Base-by-base conservation (phyloP, 306 rosid species). In the Calophaca sinica region DNA sequence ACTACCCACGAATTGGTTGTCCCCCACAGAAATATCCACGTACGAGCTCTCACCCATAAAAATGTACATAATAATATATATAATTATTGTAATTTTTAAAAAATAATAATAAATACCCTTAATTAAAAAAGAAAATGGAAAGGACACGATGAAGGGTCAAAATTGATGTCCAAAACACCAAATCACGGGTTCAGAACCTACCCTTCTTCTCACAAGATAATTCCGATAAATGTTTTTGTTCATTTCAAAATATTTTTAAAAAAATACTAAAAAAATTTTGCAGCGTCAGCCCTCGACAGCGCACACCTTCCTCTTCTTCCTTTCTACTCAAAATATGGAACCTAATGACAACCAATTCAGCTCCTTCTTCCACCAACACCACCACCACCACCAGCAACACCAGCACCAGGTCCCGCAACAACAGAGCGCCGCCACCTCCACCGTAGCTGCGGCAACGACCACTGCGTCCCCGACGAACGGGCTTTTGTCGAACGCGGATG, bases 341-440 rank as follows among this genome's bases (percentile, higher is more conserved):
- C 85, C 93, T 77, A 93, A 85, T 84, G 96, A 93, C 67, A 91
- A 85, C 89, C 97, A 86, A 81, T 83, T 93, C 77, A 85, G 85
- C 89, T 90, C 93, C 80, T 93, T 84, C 92, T 89, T 53, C 82
- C 90, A 78, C 79, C 84, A 81, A 57, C 84, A 80, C 60, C 59
- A 76, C 8, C 80, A 57, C 55, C 83, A 72, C 2, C 83, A 60
- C 44, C 85, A 73, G n/a, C 83, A 72, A 1, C 83, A 60, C 44
- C 85, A 73, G n/a, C 26, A 20, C 26, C 26, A 20, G 1, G 80
- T 42, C 0, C 70, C 93, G 38, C 86, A 77, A 7, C 82, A 13
- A 2, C 89, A 38, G 14, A 52, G n/a, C 54, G 3, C 66, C 68
- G n/a, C 55, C 80, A 3, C 77, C 36, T 0, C 68, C 84, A 3